Conservation (phyloP, 2,329 filamentous ascomycete species). For the Neonectria faginata region DNA sequence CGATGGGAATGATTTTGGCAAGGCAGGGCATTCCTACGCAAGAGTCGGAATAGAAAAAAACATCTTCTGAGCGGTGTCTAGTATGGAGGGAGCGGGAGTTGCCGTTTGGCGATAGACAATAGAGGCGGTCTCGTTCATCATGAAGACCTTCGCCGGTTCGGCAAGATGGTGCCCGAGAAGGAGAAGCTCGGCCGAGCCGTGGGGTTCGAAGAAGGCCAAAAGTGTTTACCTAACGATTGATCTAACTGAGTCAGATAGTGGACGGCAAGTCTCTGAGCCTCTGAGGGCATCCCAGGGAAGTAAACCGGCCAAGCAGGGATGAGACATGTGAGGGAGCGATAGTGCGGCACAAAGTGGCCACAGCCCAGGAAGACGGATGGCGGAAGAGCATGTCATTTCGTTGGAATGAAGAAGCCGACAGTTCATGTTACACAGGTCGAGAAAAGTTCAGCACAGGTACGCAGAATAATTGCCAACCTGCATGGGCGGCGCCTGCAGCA, state of each 20-base stretch:
- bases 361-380: conserved; percentile 16
- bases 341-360: neutral
- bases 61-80: neutral
- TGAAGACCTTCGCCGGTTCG: conserved; percentile 1
- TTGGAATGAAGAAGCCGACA: conserved; percentile 14
- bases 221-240: neutral
- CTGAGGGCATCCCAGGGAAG: conserved; percentile 2
- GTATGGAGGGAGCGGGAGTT: conserved; percentile 8
- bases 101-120: conserved; percentile 1
- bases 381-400: conserved; percentile 9
- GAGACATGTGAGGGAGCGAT: conserved; percentile 17
- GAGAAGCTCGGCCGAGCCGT: neutral
- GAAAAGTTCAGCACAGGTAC: neutral
- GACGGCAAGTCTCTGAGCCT: neutral
- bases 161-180: conserved; percentile 1
- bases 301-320: neutral
- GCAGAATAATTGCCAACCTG: conserved; percentile 11
- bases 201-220: conserved; percentile 2
- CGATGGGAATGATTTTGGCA: conserved; percentile 21
- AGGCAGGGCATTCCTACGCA: conserved; percentile 25
- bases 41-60: conserved; percentile 3
- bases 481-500: conserved; percentile 16
- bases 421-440: conserved; percentile 12
- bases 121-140: neutral
- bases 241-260: conserved; percentile 15